Base-by-base conservation (phyloP, 192 early-diverging fungal species). In the Lunasporangiospora selenospora region DNA sequence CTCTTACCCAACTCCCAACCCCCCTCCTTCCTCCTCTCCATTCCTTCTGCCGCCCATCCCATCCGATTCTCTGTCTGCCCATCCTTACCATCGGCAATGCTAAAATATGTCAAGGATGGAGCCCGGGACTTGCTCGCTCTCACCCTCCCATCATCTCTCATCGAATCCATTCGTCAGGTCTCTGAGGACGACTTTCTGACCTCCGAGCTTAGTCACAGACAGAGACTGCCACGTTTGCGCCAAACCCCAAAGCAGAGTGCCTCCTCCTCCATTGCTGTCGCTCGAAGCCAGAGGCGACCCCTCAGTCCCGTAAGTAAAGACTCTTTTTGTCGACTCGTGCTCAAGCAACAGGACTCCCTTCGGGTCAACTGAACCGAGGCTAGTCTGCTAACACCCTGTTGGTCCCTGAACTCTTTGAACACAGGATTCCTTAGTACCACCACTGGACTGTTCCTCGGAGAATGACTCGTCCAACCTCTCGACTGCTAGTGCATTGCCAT, bases 31-130 rank as follows among this genome's bases (percentile, higher is more conserved):
- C n/a, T n/a, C n/a, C n/a, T n/a, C n/a, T n/a, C n/a, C n/a, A n/a
- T n/a, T n/a, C n/a, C n/a, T n/a, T n/a, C n/a, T n/a, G n/a, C n/a
- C n/a, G n/a, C n/a, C n/a, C n/a, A n/a, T n/a, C n/a, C n/a, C n/a
- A n/a, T n/a, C n/a, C n/a, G n/a, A n/a, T n/a, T n/a, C n/a, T n/a
- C n/a, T n/a, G n/a, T n/a, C n/a, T n/a, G n/a, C n/a, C 6, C 39
- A 29, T 9, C 15, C 26, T 29, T 18, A n/a, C 26, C 27, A n/a
- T n/a, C n/a, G n/a, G n/a, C n/a, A n/a, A 70, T 70, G 67, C 46
- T 70, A 21, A 70, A 60, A 47, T 70, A 61, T 39, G 67, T 70
- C 58, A 70, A 70, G 67, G 67, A 70, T 9, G 58, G 58, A 18
- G 65, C 65, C 26, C 32, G 59, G 26, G 65, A 69, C 33, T 21